A percentile compares a stretch with the other conserved stretches of the same genome.
Evolutionary conservation across 768 basidiomycete species (phyloP).

Genomic region (Russula olivacea): DNA sequence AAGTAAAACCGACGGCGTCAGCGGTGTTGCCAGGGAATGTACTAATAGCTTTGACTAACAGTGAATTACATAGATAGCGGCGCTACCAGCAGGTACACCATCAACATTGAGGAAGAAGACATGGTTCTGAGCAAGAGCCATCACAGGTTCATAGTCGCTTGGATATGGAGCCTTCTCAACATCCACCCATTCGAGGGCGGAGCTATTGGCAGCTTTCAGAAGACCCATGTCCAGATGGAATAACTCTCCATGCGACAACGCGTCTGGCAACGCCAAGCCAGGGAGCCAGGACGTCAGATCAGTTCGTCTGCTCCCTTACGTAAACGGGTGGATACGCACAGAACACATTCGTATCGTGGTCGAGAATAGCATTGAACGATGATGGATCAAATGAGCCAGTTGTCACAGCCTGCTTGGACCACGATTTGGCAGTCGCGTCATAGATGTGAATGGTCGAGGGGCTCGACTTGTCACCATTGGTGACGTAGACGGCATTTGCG

Average conservation of each 20-base stretch:
- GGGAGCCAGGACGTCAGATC: background rate
- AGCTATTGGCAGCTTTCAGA: constrained; percentile 54
- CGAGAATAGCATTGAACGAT: constrained; percentile 68
- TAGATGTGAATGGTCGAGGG: constrained; percentile 74
- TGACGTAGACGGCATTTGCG: constrained; percentile 78
- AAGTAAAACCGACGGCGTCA: background rate
- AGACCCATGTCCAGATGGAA: constrained; percentile 65
- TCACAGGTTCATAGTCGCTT: constrained; percentile 56
- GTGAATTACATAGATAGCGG: constrained; percentile 82
- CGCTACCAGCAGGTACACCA: constrained; percentile 56
- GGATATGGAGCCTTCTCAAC: constrained; percentile 51
- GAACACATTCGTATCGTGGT: constrained; percentile 93
- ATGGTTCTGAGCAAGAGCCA: constrained; percentile 84
- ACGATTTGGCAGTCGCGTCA: constrained; percentile 62
- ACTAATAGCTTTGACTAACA: constrained; percentile 43
- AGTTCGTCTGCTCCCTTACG: background rate
- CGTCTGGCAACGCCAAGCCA: constrained; percentile 42
- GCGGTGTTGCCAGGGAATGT: background rate
- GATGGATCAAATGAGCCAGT: constrained; percentile 53
- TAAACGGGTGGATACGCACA: constrained; percentile 41
- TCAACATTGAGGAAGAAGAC: constrained; percentile 77
- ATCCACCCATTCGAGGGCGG: constrained; percentile 57
- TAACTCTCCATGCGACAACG: constrained; percentile 57
- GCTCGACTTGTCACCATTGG: constrained; percentile 69
- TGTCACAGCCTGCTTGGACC: constrained; percentile 67